A percentile compares a stretch with the other conserved stretches of the same genome.
Conservation (phyloP, 2,329 filamentous ascomycete genomes). For the Aspergillus neoniger region DNA sequence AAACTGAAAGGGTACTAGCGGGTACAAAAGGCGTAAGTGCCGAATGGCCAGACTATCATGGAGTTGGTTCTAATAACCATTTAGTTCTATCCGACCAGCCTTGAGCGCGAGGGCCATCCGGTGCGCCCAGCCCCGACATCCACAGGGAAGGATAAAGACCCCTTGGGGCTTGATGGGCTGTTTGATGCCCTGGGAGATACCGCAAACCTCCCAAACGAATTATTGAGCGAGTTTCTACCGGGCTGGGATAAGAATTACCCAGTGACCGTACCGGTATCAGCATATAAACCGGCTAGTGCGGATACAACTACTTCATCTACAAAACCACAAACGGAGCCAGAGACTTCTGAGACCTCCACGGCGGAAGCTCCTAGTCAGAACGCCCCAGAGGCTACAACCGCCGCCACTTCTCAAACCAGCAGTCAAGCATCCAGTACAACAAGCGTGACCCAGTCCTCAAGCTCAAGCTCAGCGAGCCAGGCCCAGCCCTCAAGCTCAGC, state of each 20-base stretch:
- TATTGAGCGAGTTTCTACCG: conserved; percentile 10
- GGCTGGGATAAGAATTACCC: not conserved
- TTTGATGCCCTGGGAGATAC: conserved; percentile 21
- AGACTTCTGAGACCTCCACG: not conserved
- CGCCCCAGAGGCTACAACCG: not conserved
- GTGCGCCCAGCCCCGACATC: conserved; percentile 31
- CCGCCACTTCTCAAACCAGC: not conserved
- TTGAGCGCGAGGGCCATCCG: conserved; percentile 36
- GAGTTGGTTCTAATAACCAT: conserved; percentile 14
- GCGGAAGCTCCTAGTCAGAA: not conserved
- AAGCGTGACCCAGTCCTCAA: not conserved
- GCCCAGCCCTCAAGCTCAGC: not conserved
- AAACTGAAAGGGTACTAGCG: conserved; percentile 30
- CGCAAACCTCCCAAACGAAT: conserved; percentile 12
- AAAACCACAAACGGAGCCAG: not conserved
- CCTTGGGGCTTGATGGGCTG: conserved; percentile 18
- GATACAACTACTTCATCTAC: not conserved
- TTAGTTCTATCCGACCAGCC: conserved; percentile 34
- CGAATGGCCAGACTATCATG: not conserved
- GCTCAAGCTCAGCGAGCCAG: not conserved
- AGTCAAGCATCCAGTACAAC: not conserved
- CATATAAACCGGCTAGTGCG: not conserved
- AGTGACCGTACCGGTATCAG: not conserved
- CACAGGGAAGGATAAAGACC: not conserved
- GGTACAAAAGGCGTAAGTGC: conserved; percentile 36